phyloP scores from a whole-genome alignment of 2,329 filamentous ascomycete species.

The Neonectria sp. region DNA sequence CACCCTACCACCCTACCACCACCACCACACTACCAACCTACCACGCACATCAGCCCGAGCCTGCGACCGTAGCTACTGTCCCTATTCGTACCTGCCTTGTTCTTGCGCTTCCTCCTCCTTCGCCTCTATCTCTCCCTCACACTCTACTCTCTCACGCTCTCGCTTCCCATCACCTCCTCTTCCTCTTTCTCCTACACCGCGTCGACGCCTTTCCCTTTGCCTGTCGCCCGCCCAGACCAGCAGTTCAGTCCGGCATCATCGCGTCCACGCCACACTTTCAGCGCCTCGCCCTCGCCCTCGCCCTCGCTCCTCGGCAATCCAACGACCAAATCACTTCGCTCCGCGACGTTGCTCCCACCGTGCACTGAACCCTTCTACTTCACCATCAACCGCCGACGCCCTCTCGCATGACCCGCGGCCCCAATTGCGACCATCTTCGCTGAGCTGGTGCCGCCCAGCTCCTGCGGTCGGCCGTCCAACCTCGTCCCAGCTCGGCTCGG shows the following conservation, averaged over 20 bases:
- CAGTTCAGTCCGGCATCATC: slow-evolving; percentile 41
- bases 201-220: slow-evolving; percentile 15
- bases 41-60: slow-evolving; percentile 28
- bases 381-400: slow-evolving; percentile 25
- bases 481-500: slow-evolving; percentile 42
- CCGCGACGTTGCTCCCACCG: slow-evolving; percentile 19
- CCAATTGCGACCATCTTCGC: slow-evolving; percentile 46
- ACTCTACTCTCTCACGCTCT: slow-evolving; percentile 6
- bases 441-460: slow-evolving; percentile 55
- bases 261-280: slow-evolving; percentile 44
- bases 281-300: slow-evolving; percentile 43
- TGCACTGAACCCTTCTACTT: slow-evolving; percentile 22
- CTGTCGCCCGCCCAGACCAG: slow-evolving; percentile 36
- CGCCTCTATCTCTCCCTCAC: slow-evolving; percentile 7
- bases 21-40: slow-evolving; percentile 11
- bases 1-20: slow-evolving; percentile 14
- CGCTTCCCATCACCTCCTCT: slow-evolving; percentile 5
- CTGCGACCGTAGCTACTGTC: slow-evolving; percentile 24
- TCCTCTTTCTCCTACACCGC: slow-evolving; percentile 1
- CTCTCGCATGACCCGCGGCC: slow-evolving; percentile 45
- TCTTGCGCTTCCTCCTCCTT: slow-evolving; percentile 22
- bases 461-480: slow-evolving; percentile 49
- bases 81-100: slow-evolving; percentile 18
- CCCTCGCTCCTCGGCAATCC: slow-evolving; percentile 28
- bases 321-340: slow-evolving; percentile 34